Percentiles rank a stretch among this genome's conserved stretches.
Conservation (phyloP, 345 rosid species). For the Syzygium grande region DNA sequence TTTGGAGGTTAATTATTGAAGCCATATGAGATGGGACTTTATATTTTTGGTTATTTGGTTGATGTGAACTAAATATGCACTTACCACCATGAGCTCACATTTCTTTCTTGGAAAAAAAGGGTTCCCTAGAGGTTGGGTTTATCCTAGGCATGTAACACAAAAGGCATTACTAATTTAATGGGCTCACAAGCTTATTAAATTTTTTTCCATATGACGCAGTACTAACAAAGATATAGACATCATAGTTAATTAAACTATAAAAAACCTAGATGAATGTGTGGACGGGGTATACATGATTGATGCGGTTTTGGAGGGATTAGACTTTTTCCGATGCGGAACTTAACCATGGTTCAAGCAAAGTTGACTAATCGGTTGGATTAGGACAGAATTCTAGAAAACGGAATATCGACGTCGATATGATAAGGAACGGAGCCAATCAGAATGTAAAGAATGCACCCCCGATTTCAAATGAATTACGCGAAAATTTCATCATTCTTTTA, state of each 20-base stretch:
- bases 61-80: not conserved
- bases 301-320: constrained; percentile 4
- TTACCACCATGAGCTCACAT: not conserved
- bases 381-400: not conserved
- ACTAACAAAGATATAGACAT: not conserved
- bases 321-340: not conserved
- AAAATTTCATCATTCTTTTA: not conserved
- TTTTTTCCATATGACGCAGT: not conserved
- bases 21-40: not conserved
- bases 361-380: constrained; percentile 29
- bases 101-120: not conserved
- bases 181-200: not conserved
- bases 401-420: not conserved
- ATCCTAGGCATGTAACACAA: not conserved
- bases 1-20: not conserved
- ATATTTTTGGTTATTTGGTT: not conserved
- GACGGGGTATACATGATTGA: constrained; percentile 23
- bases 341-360: constrained; percentile 35
- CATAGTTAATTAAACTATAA: not conserved
- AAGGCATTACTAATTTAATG: not conserved
- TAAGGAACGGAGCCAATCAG: not conserved
- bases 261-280: constrained; percentile 20
- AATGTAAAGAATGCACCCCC: not conserved
- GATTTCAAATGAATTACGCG: not conserved
- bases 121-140: not conserved